phyloP scores from a whole-genome alignment of 306 rosid species.

The Abrus precatorius region DNA sequence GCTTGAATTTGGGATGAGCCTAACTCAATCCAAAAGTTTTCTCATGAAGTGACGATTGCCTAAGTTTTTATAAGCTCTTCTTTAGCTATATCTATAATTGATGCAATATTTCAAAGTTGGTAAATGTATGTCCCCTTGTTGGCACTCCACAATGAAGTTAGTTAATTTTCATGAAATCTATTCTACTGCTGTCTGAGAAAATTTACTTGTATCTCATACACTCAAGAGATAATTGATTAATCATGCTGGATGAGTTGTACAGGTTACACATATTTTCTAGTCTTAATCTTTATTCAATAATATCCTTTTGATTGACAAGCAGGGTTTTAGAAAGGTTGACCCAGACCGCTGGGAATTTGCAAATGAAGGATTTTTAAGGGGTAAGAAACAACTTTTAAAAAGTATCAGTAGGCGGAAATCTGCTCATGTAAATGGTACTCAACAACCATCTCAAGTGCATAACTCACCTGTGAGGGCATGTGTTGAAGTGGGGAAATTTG shows the following conservation, averaged over 20 bases:
- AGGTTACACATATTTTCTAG: background rate
- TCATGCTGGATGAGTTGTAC: background rate
- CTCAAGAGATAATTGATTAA: background rate
- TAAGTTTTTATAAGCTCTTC: too few species aligned
- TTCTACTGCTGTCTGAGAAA: constrained; percentile 5
- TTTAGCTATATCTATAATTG: too few species aligned
- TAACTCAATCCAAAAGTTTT: too few species aligned
- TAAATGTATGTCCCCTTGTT: background rate
- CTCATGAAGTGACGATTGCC: too few species aligned
- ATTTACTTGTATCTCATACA: background rate
- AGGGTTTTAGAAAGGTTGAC: constrained; percentile 73
- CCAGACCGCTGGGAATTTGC: constrained; percentile 68
- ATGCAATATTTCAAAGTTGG: background rate
- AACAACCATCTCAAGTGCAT: constrained; percentile 48
- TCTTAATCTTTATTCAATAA: background rate
- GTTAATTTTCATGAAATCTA: constrained; percentile 1
- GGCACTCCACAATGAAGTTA: background rate
- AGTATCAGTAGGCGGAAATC: constrained; percentile 61
- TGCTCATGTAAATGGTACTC: constrained; percentile 49
- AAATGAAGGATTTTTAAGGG: constrained; percentile 51
- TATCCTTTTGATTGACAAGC: constrained; percentile 35
- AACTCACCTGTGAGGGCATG: constrained; percentile 51
- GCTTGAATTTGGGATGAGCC: too few species aligned
- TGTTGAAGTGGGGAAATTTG: constrained; percentile 57
- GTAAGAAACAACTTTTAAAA: constrained; percentile 64